A percentile compares a stretch with the other conserved stretches of the same genome.
Evolutionary conservation across 345 rosid species (phyloP).

Genomic region (Mercurialis annua): DNA sequence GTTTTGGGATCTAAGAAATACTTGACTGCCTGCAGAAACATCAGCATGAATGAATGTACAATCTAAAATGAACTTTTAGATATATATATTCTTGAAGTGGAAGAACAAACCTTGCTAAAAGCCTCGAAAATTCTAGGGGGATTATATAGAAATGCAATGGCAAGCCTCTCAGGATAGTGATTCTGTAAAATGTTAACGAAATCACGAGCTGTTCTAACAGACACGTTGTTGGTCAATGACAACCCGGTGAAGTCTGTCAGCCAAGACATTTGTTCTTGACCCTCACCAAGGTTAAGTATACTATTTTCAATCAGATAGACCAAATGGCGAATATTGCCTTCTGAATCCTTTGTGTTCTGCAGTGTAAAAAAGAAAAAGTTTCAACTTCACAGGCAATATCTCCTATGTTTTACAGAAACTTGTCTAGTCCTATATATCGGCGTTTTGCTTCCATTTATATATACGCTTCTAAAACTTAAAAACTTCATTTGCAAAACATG

Average conservation of each 20-base stretch:
- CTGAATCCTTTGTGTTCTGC: constrained; percentile 22
- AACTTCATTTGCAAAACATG: too few relatives aligned
- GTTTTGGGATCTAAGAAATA: constrained; percentile 76
- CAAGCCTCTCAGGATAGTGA: constrained; percentile 34
- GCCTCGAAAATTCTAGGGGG: constrained; percentile 34
- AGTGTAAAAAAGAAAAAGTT: not conserved
- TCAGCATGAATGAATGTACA: too few relatives aligned
- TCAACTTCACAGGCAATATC: too few relatives aligned
- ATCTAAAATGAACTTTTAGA: too few relatives aligned
- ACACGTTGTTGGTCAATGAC: constrained; percentile 24
- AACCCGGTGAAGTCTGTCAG: constrained; percentile 29
- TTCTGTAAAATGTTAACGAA: constrained; percentile 26
- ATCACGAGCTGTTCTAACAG: constrained; percentile 23
- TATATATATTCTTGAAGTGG: too few relatives aligned
- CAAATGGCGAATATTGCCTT: constrained; percentile 25
- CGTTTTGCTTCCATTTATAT: too few relatives aligned
- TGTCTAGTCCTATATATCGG: too few relatives aligned
- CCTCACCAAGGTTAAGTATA: constrained; percentile 25
- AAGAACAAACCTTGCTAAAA: constrained; percentile 27
- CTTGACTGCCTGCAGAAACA: constrained; percentile 48
- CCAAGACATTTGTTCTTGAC: constrained; percentile 35
- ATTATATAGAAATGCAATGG: constrained; percentile 24
- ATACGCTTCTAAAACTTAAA: too few relatives aligned
- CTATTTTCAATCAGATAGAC: constrained; percentile 29
- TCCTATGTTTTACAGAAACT: too few relatives aligned